Conservation (phyloP, 2,329 filamentous ascomycete genomes). For the Xylariaceae sp. region DNA sequence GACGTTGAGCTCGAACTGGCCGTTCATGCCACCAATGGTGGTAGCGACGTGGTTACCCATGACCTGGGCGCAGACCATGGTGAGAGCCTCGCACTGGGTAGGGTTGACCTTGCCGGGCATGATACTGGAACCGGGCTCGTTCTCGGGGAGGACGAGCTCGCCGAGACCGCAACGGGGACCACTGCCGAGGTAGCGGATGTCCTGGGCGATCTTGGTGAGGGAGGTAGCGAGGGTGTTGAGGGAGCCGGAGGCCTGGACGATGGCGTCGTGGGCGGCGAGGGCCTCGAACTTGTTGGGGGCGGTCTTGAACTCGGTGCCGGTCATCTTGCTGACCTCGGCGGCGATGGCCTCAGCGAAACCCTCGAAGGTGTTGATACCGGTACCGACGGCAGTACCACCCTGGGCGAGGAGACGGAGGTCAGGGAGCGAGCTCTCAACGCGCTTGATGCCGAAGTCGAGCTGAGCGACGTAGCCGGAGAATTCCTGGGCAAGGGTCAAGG, state of each 20-base stretch:
- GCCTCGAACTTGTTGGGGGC: slow-evolving; percentile 99
- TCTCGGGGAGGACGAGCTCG: slow-evolving; percentile 90
- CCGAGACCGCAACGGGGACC: slow-evolving; percentile 93
- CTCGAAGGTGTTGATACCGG: slow-evolving; percentile 94
- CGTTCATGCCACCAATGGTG: slow-evolving; percentile 92
- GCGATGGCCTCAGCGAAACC: slow-evolving; percentile 94
- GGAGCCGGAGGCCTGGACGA: slow-evolving; percentile 88
- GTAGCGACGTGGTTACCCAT: slow-evolving; percentile 95
- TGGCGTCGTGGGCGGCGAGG: slow-evolving; percentile 88
- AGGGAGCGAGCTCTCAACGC: slow-evolving; percentile 75
- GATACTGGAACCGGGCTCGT: slow-evolving; percentile 95
- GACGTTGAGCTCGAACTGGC: slow-evolving; percentile 97
- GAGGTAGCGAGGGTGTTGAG: slow-evolving; percentile 90
- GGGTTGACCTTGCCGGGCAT: slow-evolving; percentile 99
- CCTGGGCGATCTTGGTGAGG: slow-evolving; percentile 96
- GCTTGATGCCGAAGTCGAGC: slow-evolving; percentile 83
- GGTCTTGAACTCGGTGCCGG: slow-evolving; percentile 87
- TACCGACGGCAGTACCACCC: slow-evolving; percentile 94
- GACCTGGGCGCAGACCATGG: slow-evolving; percentile 96
- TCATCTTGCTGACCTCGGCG: slow-evolving; percentile 84
- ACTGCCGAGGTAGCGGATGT: slow-evolving; percentile 93
- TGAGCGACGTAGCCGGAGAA: slow-evolving; percentile 97
- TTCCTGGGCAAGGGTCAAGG: slow-evolving; percentile 90
- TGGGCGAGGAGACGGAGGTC: slow-evolving; percentile 84
- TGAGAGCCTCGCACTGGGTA: slow-evolving; percentile 94